Percentiles rank a stretch among this genome's conserved stretches.
These are phyloP conservation scores for Coemansia sp. DNA, from an alignment of 192 early-diverging fungal species.

Conservation along the genomic window DNA sequence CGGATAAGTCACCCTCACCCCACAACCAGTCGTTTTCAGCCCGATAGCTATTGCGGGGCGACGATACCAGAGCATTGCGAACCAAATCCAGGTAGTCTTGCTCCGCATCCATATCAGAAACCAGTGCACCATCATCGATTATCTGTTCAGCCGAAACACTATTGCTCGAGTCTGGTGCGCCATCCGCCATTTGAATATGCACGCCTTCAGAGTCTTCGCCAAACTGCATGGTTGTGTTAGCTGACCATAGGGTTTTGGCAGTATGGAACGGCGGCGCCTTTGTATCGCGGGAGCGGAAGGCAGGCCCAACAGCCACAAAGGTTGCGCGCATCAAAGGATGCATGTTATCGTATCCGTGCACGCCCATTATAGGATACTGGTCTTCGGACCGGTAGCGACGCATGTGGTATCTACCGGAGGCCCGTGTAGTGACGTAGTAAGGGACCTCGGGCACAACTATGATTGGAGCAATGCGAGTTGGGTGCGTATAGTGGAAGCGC, in stretches of 20 bases:
- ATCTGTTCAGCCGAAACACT: constrained; percentile 8
- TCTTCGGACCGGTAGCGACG: neutral
- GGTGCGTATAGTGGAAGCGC: constrained; percentile 66
- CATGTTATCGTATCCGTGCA: constrained; percentile 83
- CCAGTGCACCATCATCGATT: constrained; percentile 10
- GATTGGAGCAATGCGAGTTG: constrained; percentile 72
- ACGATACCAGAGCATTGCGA: constrained; percentile 18
- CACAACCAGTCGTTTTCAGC: constrained; percentile 34
- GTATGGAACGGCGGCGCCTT: constrained; percentile 2
- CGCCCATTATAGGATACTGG: constrained; percentile 44
- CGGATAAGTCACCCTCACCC: constrained; percentile 20
- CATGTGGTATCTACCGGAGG: constrained; percentile 9
- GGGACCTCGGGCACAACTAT: constrained; percentile 65
- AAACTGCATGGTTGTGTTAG: constrained; percentile 2
- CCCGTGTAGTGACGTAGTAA: constrained; percentile 53
- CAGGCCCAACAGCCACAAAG: constrained; percentile 75
- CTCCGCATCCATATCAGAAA: constrained; percentile 40
- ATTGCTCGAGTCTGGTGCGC: neutral
- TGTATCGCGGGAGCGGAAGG: constrained; percentile 41
- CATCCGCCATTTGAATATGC: constrained; percentile 2
- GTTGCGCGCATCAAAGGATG: constrained; percentile 77
- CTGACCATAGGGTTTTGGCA: neutral
- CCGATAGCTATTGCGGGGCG: constrained; percentile 4
- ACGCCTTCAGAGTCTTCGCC: neutral
- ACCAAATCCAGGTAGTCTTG: constrained; percentile 41